A percentile compares a stretch with the other conserved stretches of the same genome.
These are phyloP conservation scores for Epichloe sp. DNA, from an alignment of 2,329 filamentous ascomycete species.

Conservation along the genomic window DNA sequence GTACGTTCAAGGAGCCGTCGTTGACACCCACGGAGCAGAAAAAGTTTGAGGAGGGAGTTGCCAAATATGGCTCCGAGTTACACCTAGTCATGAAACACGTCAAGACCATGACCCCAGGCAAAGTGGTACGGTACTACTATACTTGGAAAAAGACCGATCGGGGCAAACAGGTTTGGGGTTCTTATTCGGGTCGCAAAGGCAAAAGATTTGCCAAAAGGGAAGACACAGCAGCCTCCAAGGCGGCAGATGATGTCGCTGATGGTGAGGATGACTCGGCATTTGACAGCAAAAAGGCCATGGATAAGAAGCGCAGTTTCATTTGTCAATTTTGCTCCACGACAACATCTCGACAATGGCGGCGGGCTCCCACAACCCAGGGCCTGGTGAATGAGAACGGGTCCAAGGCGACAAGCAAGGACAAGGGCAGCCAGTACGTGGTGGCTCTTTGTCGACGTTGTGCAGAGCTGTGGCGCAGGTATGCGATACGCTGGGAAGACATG, in stretches of 20 bases:
- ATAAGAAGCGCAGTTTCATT: slow-evolving; percentile 70
- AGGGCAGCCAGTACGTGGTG: slow-evolving; percentile 58
- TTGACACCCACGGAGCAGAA: slow-evolving; percentile 67
- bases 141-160: slow-evolving; percentile 92
- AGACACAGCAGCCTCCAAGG: slow-evolving; percentile 57
- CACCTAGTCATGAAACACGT: slow-evolving; percentile 73
- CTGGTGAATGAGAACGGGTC: slow-evolving; percentile 51
- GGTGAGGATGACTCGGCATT: slow-evolving; percentile 92
- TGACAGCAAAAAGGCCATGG: slow-evolving; percentile 73
- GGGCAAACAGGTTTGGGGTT: slow-evolving; percentile 81
- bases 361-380: slow-evolving; percentile 67
- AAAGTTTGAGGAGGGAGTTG: slow-evolving; percentile 82
- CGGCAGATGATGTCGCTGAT: slow-evolving; percentile 86
- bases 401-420: slow-evolving; percentile 56
- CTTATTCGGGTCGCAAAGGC: slow-evolving; percentile 73
- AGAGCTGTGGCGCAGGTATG: slow-evolving; percentile 89
- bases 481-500: slow-evolving; percentile 86
- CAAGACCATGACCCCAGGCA: slow-evolving; percentile 63
- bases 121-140: slow-evolving; percentile 89
- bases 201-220: slow-evolving; percentile 74
- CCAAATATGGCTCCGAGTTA: slow-evolving; percentile 84
- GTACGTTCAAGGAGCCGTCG: slow-evolving; percentile 73
- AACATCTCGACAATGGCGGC: slow-evolving; percentile 76
- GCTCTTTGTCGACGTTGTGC: slow-evolving; percentile 86
- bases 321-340: slow-evolving; percentile 88